Evolutionary conservation across 306 rosid species (phyloP), one percentile per base, ranked within the genome.

Genomic region (Acacia acuminata): DNA sequence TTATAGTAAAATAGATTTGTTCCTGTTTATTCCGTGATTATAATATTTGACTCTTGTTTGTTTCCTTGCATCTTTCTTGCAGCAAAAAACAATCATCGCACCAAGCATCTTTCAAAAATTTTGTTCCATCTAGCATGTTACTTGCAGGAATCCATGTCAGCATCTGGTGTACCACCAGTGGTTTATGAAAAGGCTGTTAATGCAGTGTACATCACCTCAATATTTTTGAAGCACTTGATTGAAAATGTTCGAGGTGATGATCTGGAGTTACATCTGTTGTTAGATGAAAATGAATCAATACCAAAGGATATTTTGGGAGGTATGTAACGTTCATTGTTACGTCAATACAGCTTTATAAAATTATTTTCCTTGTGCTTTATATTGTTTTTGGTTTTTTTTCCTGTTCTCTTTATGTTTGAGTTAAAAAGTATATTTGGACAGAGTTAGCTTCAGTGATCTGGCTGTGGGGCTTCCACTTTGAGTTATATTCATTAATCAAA

Each of bases 81-180:
- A 96, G 99, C 88, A 0, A 89, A 85, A 87, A 96, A 96, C 88
- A 96, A 94, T 84, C 77, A 58, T 66, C 79, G 79, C 65, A 94
- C 99, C 66, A 92, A 92, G 87, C 98, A 96, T 87, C 98, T 96
- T 75, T 92, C 97, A 10, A 96, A 96, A 90, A 84, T 96, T 90
- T 88, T 96, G 87, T 89, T 91, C 88, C 98, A 94, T 84, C 80
- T 96, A 82, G 92, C 94, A 30, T 64, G 94, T 91, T 90, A 88
- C 84, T 90, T 96, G 87, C 96, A 94, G 82, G 97, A 94, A 81
- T 90, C 87, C 80, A 82, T 88, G 86, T 90, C 97, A 83, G 72
- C 86, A 67, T 78, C 94, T 73, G 97, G 88, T 74, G 91, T 80
- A 38, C 82, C 90, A 36, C 86, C 92, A 71, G 75, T 67, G 84